Base-by-base conservation (phyloP, 352 stramenopile genomes). In the Aphanomyces invadans region DNA sequence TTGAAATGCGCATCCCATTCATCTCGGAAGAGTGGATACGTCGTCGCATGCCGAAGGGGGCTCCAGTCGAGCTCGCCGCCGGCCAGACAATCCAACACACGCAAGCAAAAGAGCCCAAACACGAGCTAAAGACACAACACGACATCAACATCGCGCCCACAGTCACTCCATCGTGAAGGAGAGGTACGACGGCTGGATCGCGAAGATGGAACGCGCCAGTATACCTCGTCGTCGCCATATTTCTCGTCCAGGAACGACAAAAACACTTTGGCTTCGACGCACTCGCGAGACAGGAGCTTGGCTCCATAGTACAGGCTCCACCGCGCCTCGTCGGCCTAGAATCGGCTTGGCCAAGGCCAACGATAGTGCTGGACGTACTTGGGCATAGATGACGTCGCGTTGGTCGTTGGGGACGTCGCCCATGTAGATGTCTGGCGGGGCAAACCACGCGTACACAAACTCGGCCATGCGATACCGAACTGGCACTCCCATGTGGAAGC, bases 261-360 rank as follows among this genome's bases (percentile, higher is more conserved):
- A 51, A 98, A 98, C 0, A 97, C 69, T 53, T 91, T 92, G 0
- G 90, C 89, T 44, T 98, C 92, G 29, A 93, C 54, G 31, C 88
- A 92, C 10, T 93, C 89, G 62, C 92, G 79, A 15, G 87, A 76
- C 0, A 97, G 78, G 1, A 92, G 68, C 60, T 96, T 95, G 31
- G 95, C 83, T 0, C 92, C 92, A 57, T 97, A 98, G 70, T 98
- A 98, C 25, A 98, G 61, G 32, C 86, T 93, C 92, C 92, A 98
- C 0, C 91, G 78, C 42, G 95, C 82, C 69, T 97, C 89, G 55
- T 97, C 88, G 0, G 89, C 86, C 57, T 89, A 38, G 2, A n/a
- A n/a, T n/a, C n/a, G n/a, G n/a, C n/a, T n/a, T n/a, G n/a, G n/a
- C n/a, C n/a, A n/a, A n/a, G n/a, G n/a, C n/a, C n/a, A n/a, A n/a